Evolutionary conservation across 495 filamentous ascomycete species (phyloP).

Genomic region (Staphylotrichum tortipilum): DNA sequence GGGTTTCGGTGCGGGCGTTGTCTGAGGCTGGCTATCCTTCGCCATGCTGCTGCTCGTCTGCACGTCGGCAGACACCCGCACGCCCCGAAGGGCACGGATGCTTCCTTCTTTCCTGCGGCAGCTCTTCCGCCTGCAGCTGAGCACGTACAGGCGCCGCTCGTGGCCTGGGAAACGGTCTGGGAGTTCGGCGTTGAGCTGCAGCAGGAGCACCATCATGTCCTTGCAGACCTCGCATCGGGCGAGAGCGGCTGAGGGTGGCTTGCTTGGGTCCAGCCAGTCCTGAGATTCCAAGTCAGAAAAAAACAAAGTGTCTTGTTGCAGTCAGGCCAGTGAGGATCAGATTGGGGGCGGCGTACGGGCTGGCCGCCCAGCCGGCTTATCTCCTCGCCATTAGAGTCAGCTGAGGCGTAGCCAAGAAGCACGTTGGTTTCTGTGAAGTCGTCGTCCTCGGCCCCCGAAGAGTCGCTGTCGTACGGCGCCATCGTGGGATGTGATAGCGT

Average conservation of each 20-base stretch:
- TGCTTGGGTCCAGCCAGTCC: conserved; percentile 69
- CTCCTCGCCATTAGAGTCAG: conserved; percentile 71
- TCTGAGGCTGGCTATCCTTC: conserved; percentile 17
- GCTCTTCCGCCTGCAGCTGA: conserved; percentile 64
- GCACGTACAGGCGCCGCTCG: conserved; percentile 79
- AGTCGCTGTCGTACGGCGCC: conserved; percentile 80
- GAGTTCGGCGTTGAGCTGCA: conserved; percentile 87
- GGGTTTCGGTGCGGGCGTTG: conserved; percentile 10
- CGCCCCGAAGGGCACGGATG: conserved; percentile 60
- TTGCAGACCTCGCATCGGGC: conserved; percentile 88
- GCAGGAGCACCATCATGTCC: conserved; percentile 67
- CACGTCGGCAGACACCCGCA: conserved; percentile 41
- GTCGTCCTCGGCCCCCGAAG: conserved; percentile 59
- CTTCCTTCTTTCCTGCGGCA: conserved; percentile 80
- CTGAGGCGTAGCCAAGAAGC: conserved; percentile 81
- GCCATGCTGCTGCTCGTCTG: neutral
- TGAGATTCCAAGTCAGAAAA: conserved; percentile 24
- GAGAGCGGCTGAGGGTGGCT: conserved; percentile 65
- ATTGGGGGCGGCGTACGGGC: conserved; percentile 54
- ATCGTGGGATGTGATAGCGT: conserved; percentile 39
- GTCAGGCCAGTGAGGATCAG: neutral
- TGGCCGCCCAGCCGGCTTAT: conserved; percentile 81
- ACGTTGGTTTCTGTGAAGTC: conserved; percentile 80
- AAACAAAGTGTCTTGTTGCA: neutral
- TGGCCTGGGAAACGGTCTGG: conserved; percentile 77